Conservation (phyloP, 257 asterid genomes). For the Thymus mandschuricus region DNA sequence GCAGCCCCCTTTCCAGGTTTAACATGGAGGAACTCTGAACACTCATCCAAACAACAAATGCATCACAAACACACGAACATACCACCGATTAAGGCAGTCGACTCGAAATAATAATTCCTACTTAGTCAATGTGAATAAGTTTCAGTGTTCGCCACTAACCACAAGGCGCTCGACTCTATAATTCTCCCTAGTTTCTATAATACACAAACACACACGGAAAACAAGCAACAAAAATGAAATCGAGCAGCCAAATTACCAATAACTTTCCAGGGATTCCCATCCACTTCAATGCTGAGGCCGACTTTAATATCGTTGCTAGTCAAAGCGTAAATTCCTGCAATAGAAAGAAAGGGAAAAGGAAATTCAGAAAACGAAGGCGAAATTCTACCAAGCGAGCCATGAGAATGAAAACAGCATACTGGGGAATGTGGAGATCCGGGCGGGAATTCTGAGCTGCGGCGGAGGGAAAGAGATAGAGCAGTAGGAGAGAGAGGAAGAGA, state of each 20-base stretch:
- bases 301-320: conserved; percentile 95
- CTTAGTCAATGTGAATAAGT: neutral
- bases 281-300: conserved; percentile 90
- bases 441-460: conserved; percentile 37
- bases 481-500: conserved; percentile 46
- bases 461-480: conserved; percentile 36
- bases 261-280: conserved; percentile 90
- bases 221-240: neutral
- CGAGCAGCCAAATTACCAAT: conserved; percentile 50
- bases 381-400: neutral
- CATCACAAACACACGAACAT: neutral
- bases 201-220: neutral
- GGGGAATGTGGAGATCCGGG: conserved; percentile 53
- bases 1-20: conserved; percentile 99
- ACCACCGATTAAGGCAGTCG: neutral
- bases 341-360: neutral
- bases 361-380: neutral
- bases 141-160: too few species aligned
- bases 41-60: conserved; percentile 29
- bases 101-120: neutral
- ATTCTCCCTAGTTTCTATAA: neutral
- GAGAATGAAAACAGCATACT: conserved; percentile 41
- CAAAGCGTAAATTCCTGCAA: conserved; percentile 66
- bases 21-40: conserved; percentile 88
- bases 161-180: neutral